Conservation (phyloP, 1,284 basidiomycete species). For the Leccinum subrobustum region DNA sequence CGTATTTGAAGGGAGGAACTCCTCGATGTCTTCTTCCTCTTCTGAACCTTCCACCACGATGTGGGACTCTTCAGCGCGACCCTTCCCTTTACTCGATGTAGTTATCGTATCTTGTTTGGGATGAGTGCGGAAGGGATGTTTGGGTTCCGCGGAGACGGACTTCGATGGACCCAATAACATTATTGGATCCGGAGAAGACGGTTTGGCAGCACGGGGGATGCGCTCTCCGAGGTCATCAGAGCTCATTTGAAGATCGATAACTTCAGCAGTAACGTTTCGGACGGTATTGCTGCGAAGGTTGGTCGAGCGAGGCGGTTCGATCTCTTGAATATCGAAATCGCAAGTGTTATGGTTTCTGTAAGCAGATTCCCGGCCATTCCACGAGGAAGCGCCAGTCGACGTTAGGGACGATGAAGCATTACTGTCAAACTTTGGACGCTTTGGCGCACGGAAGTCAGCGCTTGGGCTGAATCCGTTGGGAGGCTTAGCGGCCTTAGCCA, state of each 20-base stretch:
- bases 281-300: constrained; percentile 1
- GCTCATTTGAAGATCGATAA: constrained; percentile 16
- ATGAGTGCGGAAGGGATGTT: constrained; percentile 26
- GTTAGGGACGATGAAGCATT: neutral
- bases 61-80: constrained; percentile 11
- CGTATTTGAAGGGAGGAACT: constrained; percentile 14
- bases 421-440: constrained; percentile 27
- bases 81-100: constrained; percentile 27
- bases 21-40: constrained; percentile 22
- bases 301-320: constrained; percentile 1
- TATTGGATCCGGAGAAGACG: constrained; percentile 31
- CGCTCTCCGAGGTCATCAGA: constrained; percentile 27
- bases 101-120: constrained; percentile 11
- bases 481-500: constrained; percentile 15
- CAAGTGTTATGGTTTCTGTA: neutral
- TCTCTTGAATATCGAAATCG: constrained; percentile 28
- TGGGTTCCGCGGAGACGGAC: neutral
- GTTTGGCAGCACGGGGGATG: constrained; percentile 10
- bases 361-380: neutral
- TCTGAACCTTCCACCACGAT: constrained; percentile 23
- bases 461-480: neutral
- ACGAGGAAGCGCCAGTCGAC: constrained; percentile 6
- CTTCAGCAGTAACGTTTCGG: constrained; percentile 20
- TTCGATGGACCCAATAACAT: neutral
- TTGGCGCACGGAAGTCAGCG: constrained; percentile 11